Evolutionary conservation across 768 basidiomycete species (phyloP).

Genomic region (Lactarius quietus): DNA sequence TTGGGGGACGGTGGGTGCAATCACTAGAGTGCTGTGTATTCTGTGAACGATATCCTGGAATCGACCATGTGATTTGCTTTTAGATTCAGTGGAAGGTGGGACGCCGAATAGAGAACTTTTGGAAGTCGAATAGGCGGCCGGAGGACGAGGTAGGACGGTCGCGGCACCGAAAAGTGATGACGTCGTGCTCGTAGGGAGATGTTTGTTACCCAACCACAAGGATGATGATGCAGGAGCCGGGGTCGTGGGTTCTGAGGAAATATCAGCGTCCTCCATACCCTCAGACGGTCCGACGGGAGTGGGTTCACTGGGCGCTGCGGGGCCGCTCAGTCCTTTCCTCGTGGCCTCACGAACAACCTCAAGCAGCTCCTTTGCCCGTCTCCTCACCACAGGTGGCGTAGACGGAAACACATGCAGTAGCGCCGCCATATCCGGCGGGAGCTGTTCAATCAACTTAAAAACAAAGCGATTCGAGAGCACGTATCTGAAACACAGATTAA

Average conservation of each 20-base stretch:
- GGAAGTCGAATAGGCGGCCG: constrained; percentile 29
- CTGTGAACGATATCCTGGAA: constrained; percentile 58
- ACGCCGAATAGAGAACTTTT: constrained; percentile 44
- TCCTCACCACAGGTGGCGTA: constrained; percentile 60
- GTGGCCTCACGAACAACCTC: constrained; percentile 54
- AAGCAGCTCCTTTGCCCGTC: constrained; percentile 59
- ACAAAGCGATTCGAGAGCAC: no score
- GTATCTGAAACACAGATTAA: no score
- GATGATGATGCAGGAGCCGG: background rate
- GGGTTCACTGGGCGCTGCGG: background rate
- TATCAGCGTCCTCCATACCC: constrained; percentile 11
- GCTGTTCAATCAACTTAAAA: constrained; percentile 70
- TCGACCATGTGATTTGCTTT: constrained; percentile 15
- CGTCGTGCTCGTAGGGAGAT: constrained; percentile 16
- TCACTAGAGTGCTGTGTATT: constrained; percentile 62
- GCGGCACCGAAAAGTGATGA: constrained; percentile 27
- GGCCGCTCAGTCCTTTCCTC: constrained; percentile 29
- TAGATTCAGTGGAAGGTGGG: background rate
- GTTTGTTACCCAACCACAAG: constrained; percentile 16
- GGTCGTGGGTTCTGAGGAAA: no score
- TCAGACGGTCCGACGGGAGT: constrained; percentile 1
- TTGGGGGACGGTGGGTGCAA: constrained; percentile 55
- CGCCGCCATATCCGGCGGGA: constrained; percentile 61
- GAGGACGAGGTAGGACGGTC: background rate
- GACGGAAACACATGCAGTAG: constrained; percentile 57